Evolutionary conservation across 2,329 filamentous ascomycete genomes (phyloP).

Genomic region (Mycosphaerella arachidis): DNA sequence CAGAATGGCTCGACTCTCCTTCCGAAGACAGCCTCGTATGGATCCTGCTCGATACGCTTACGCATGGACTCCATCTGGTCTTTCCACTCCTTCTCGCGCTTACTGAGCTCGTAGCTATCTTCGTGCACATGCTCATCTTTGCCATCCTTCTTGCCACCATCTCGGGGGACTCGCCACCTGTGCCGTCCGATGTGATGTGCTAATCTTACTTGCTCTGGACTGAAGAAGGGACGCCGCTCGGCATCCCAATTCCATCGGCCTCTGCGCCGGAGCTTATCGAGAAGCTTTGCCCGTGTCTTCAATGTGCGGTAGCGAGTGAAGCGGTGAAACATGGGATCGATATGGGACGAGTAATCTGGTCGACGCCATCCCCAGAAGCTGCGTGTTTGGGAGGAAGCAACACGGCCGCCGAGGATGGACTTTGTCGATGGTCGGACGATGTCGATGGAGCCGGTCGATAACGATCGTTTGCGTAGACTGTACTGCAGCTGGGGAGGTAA

Average conservation of each 20-base stretch:
- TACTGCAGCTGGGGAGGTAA: conserved; percentile 25
- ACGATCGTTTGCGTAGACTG: conserved; percentile 14
- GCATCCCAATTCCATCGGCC: conserved; percentile 31
- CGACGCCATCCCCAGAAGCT: conserved; percentile 26
- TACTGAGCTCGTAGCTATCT: conserved; percentile 27
- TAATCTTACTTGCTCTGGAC: conserved; percentile 27
- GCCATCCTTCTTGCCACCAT: conserved; percentile 10
- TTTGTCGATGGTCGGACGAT: conserved; percentile 14
- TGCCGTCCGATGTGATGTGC: conserved; percentile 27
- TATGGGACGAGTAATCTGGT: conserved; percentile 27
- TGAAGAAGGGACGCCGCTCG: conserved; percentile 25
- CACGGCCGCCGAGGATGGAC: conserved; percentile 12
- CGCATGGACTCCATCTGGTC: conserved; percentile 32
- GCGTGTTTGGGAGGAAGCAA: conserved; percentile 15
- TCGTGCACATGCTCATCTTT: conserved; percentile 6
- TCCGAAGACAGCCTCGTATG: conserved; percentile 43
- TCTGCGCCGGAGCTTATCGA: conserved; percentile 29
- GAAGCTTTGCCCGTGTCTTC: conserved; percentile 30
- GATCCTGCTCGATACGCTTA: conserved; percentile 37
- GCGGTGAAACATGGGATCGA: conserved; percentile 32
- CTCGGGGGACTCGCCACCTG: conserved; percentile 16
- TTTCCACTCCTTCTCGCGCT: conserved; percentile 31
- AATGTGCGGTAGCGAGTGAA: conserved; percentile 27
- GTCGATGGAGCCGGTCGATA: conserved; percentile 11
- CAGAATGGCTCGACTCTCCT: conserved; percentile 36